Percentiles rank a stretch among this genome's conserved stretches.
Conservation (phyloP, 2,329 filamentous ascomycete species). For the Fusarium musae region DNA sequence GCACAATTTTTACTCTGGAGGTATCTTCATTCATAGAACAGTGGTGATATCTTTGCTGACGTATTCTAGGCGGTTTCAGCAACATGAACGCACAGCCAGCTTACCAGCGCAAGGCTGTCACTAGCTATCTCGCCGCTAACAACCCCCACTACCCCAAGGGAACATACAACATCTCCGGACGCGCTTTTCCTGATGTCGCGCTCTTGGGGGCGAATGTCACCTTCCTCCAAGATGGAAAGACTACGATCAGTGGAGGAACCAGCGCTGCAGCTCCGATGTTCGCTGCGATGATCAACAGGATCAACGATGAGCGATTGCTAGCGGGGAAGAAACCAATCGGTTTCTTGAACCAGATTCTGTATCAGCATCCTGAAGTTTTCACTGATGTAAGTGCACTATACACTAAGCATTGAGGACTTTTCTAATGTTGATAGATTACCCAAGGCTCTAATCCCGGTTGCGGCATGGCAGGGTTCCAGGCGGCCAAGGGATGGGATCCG, state of each 20-base stretch:
- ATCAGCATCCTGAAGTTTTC: not conserved
- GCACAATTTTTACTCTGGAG: constrained; percentile 9
- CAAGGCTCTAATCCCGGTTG: not conserved
- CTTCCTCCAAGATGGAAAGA: not conserved
- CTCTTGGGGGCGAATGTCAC: not conserved
- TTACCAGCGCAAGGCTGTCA: not conserved
- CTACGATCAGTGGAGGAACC: not conserved
- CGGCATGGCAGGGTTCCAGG: not conserved
- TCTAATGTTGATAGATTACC: not conserved
- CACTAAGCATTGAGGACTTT: rapidly evolving
- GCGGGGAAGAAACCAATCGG: not conserved
- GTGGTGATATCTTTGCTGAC: not conserved
- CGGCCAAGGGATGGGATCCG: constrained; percentile 9
- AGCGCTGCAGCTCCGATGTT: not conserved
- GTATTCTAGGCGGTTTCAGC: not conserved
- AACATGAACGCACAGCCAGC: not conserved
- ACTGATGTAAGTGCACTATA: not conserved
- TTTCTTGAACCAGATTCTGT: not conserved
- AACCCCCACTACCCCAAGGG: constrained; percentile 1
- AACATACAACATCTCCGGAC: not conserved
- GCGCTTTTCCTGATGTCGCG: not conserved
- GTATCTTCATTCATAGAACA: not conserved
- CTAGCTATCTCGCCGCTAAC: not conserved
- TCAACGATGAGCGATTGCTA: not conserved
- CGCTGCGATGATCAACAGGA: not conserved